These are phyloP conservation scores for Phytophthora idaei DNA, from an alignment of 352 stramenopile genomes.

Conservation along the genomic window DNA sequence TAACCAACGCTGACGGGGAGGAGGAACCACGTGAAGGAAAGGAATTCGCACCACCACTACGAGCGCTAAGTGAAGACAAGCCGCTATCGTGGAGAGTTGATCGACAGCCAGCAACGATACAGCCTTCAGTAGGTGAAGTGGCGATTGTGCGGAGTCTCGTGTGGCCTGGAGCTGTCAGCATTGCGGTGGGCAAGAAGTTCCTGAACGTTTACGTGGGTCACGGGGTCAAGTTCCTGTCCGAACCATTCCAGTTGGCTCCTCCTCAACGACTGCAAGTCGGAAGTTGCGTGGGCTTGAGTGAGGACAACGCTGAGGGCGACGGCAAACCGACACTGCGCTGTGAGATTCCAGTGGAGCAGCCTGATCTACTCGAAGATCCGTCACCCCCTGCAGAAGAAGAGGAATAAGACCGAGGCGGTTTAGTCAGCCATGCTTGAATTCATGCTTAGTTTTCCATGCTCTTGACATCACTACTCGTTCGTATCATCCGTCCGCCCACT, in stretches of 20 bases:
- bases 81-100: constrained; percentile 78
- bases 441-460: constrained; percentile 7
- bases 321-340: constrained; percentile 55
- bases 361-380: constrained; percentile 80
- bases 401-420: constrained; percentile 11
- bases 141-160: constrained; percentile 75
- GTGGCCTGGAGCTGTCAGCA: constrained; percentile 89
- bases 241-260: constrained; percentile 62
- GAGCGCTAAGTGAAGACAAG: constrained; percentile 68
- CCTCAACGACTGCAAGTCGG: constrained; percentile 57
- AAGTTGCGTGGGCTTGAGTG: constrained; percentile 49
- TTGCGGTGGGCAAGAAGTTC: constrained; percentile 87
- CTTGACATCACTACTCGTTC: constrained; percentile 9
- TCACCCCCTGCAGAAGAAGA: constrained; percentile 69
- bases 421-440: constrained; percentile 1
- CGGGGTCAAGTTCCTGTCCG: constrained; percentile 71
- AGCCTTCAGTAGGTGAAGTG: constrained; percentile 63
- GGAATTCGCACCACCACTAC: constrained; percentile 65
- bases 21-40: constrained; percentile 72
- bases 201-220: constrained; percentile 91
- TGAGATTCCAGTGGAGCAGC: constrained; percentile 65
- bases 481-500: constrained; percentile 13
- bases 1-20: constrained; percentile 76
- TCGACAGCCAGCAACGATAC: constrained; percentile 64
- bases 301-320: constrained; percentile 42